phyloP scores from a whole-genome alignment of 2,329 filamentous ascomycete genomes.

The Neonectria magnoliae region DNA sequence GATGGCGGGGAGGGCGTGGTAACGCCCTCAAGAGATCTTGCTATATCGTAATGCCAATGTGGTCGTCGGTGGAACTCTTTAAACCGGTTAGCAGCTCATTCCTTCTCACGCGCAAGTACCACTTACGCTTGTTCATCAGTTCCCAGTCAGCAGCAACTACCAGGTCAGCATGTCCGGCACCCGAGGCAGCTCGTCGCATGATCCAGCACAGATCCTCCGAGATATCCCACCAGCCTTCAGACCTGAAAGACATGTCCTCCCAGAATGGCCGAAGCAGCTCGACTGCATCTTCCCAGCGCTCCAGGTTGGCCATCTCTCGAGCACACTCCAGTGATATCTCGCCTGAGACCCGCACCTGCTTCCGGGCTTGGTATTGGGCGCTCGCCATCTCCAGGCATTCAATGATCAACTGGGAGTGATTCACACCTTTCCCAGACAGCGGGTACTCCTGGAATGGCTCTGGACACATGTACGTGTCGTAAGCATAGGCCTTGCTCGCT shows the following conservation, averaged over 20 bases:
- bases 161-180: slow-evolving; percentile 62
- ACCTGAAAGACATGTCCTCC: slow-evolving; percentile 65
- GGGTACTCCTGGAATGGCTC: slow-evolving; percentile 70
- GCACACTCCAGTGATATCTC: slow-evolving; percentile 68
- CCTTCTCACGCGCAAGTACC: not conserved
- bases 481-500: slow-evolving; percentile 63
- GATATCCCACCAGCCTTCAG: slow-evolving; percentile 68
- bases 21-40: slow-evolving; percentile 64
- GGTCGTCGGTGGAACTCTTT: slow-evolving; percentile 64
- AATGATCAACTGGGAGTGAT: slow-evolving; percentile 66
- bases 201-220: slow-evolving; percentile 70
- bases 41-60: slow-evolving; percentile 71
- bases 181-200: slow-evolving; percentile 65
- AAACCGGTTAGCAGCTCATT: slow-evolving; percentile 18
- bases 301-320: slow-evolving; percentile 61
- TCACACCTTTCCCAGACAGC: slow-evolving; percentile 58
- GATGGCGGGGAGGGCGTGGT: slow-evolving; percentile 55
- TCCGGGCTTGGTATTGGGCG: slow-evolving; percentile 63
- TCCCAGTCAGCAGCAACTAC: slow-evolving; percentile 74
- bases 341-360: slow-evolving; percentile 62
- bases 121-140: slow-evolving; percentile 67
- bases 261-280: slow-evolving; percentile 66
- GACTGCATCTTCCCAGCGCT: slow-evolving; percentile 64
- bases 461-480: slow-evolving; percentile 74
- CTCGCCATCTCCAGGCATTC: slow-evolving; percentile 62